Evolutionary conservation across 2,329 filamentous ascomycete genomes (phyloP), one percentile per base, ranked within the genome.

Genomic region (Paecilomyces sp.): DNA sequence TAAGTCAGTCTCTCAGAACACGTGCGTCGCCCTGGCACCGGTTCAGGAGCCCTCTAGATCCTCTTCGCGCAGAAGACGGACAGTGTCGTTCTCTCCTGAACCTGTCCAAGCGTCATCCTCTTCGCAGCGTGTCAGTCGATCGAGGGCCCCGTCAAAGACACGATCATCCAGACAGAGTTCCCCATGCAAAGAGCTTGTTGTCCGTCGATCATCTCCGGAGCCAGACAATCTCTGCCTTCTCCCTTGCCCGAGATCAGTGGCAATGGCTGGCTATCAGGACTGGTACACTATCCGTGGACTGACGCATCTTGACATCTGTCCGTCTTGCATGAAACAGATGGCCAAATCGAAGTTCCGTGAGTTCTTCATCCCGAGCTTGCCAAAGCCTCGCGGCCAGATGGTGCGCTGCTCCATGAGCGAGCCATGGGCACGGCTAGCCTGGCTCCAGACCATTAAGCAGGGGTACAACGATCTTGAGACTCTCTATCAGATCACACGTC

Each of bases 391-490:
- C 2, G 82, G 84, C 13, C 78, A 81, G 50, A 80, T 84, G 54
- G 81, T 90, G 7, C 80, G 83, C 54, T 97, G 93, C 75, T 88
- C 92, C 64, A 91, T 97, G 73, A 90, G 90, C 31, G 82, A 85
- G 12, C 85, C 88, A 0, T 97, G 92, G 91, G 88, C 91, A 67
- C 86, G 90, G 30, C 85, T 96, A 47, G 92, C 92, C 0, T 96
- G 89, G 85, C 81, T 92, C 2, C 81, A 96, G 63, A 92, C 87
- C 1, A 77, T 89, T 57, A 91, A 92, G 72, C 85, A 90, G 64
- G 77, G 85, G 12, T 79, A 84, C 18, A 79, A 82, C 2, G 86
- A 91, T 64, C 76, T 94, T 50, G 83, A 84, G 12, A 76, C 95
- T 4, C 80, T 97, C 31, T 84, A 88, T 60, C 82, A 84, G 41